Percentiles rank a stretch among this genome's conserved stretches.
Evolutionary conservation across 2,329 filamentous ascomycete genomes (phyloP).

Genomic region (Mycosphaerelloides madeirae): DNA sequence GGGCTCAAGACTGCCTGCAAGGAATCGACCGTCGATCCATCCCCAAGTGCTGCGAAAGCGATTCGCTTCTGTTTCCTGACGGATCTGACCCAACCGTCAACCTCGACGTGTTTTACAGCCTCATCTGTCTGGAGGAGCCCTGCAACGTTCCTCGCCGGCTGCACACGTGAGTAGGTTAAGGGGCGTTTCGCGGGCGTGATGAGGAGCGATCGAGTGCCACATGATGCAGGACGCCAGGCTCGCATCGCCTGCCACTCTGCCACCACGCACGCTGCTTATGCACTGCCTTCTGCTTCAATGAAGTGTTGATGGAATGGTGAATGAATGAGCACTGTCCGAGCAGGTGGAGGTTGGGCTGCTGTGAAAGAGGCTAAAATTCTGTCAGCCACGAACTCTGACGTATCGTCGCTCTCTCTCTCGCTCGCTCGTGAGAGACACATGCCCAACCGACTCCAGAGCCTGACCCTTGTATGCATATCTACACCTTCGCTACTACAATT

Average conservation of each 20-base stretch:
- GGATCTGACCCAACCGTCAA: conserved; percentile 78
- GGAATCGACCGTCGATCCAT: conserved; percentile 75
- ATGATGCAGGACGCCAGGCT: conserved; percentile 22
- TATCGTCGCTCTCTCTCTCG: too few species aligned
- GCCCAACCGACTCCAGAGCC: not conserved
- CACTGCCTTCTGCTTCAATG: not conserved
- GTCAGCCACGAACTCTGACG: too few species aligned
- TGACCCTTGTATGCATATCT: not conserved
- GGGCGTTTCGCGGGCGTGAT: conserved; percentile 3
- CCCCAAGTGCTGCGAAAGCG: conserved; percentile 78
- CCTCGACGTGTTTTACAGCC: conserved; percentile 29
- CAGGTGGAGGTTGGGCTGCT: too few species aligned
- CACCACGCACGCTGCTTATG: not conserved
- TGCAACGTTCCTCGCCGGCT: conserved; percentile 17
- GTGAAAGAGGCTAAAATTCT: too few species aligned
- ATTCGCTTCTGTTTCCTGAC: conserved; percentile 80
- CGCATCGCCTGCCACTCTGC: conserved; percentile 17
- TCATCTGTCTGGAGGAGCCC: conserved; percentile 23
- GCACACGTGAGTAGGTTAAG: conserved; percentile 16
- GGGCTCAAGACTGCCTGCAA: conserved; percentile 77
- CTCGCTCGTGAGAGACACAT: too few species aligned
- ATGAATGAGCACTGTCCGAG: too few species aligned
- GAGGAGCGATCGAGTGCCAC: conserved; percentile 13
- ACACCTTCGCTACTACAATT: not conserved
- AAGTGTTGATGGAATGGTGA: not conserved